These are phyloP conservation scores for Coemansia sp. DNA, from an alignment of 192 early-diverging fungal species.

Conservation along the genomic window DNA sequence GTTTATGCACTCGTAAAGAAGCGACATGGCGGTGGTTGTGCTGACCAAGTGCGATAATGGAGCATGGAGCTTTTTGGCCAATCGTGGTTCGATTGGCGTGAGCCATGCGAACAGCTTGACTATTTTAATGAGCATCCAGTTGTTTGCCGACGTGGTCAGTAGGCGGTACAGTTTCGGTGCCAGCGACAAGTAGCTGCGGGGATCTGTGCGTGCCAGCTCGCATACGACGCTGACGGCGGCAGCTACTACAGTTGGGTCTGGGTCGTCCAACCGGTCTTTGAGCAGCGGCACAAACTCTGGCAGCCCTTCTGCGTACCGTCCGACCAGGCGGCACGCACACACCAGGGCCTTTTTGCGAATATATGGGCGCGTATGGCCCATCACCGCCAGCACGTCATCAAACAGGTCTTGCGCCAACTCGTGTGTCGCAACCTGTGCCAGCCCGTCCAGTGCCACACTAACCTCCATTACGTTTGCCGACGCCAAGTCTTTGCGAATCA, in stretches of 20 bases:
- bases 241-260: conserved; percentile 90
- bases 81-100: conserved; percentile 88
- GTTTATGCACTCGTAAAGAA: conserved; percentile 97
- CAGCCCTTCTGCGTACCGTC: conserved; percentile 88
- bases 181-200: conserved; percentile 88
- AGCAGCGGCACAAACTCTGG: conserved; percentile 76
- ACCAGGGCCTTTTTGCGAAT: conserved; percentile 90
- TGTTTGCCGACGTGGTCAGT: conserved; percentile 87
- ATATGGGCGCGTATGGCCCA: conserved; percentile 91
- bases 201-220: conserved; percentile 90
- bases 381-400: conserved; percentile 81
- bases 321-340: conserved; percentile 83
- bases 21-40: conserved; percentile 89
- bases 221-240: conserved; percentile 95
- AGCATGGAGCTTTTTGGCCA: conserved; percentile 84
- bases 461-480: conserved; percentile 82
- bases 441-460: conserved; percentile 84
- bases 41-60: conserved; percentile 83
- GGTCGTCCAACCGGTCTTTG: conserved; percentile 86
- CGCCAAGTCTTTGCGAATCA: conserved; percentile 95
- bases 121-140: conserved; percentile 99
- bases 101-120: conserved; percentile 95
- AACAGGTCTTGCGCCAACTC: conserved; percentile 87
- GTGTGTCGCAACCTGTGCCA: conserved; percentile 89
- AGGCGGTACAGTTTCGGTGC: conserved; percentile 93